A percentile compares a stretch with the other conserved stretches of the same genome.
phyloP scores from a whole-genome alignment of 345 rosid species.

The Geranium rotundifolium region DNA sequence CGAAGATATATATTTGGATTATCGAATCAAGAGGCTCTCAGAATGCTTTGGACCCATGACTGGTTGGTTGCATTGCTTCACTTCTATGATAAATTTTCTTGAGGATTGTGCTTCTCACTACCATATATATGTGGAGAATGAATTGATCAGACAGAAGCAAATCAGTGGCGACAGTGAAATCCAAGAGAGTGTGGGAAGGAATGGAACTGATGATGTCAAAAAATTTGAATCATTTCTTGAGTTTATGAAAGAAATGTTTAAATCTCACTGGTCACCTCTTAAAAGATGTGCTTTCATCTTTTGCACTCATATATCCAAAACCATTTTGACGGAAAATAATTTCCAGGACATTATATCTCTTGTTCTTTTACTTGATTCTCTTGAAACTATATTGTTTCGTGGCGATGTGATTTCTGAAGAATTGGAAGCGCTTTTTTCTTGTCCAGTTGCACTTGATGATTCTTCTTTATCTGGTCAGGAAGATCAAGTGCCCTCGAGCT shows the following conservation, averaged over 20 bases:
- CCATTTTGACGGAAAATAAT: conserved; percentile 11
- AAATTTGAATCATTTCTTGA: conserved; percentile 15
- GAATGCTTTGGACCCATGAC: conserved; percentile 14
- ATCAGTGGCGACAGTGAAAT: conserved; percentile 4
- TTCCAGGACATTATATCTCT: conserved; percentile 8
- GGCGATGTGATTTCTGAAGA: conserved; percentile 14
- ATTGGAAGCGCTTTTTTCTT: conserved; percentile 16
- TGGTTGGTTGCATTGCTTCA: conserved; percentile 20
- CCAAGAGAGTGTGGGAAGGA: not conserved
- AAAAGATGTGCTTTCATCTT: conserved; percentile 14
- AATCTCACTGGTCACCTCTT: conserved; percentile 1
- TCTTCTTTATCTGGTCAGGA: not conserved
- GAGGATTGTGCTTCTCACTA: conserved; percentile 16
- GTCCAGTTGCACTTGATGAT: not conserved
- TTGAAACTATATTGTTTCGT: conserved; percentile 9
- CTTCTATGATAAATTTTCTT: conserved; percentile 19
- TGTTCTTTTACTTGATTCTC: conserved; percentile 14
- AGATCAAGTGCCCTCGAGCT: too few species aligned
- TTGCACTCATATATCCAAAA: conserved; percentile 22
- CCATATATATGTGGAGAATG: conserved; percentile 16
- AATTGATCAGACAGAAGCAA: conserved; percentile 4
- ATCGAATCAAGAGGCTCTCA: conserved; percentile 23
- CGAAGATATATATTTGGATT: conserved; percentile 29
- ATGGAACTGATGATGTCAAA: not conserved
- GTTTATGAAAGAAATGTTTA: conserved; percentile 15